Percentiles rank a stretch among this genome's conserved stretches.
Conservation (phyloP, 23 red algal genomes). For the Chondrus crispus region DNA sequence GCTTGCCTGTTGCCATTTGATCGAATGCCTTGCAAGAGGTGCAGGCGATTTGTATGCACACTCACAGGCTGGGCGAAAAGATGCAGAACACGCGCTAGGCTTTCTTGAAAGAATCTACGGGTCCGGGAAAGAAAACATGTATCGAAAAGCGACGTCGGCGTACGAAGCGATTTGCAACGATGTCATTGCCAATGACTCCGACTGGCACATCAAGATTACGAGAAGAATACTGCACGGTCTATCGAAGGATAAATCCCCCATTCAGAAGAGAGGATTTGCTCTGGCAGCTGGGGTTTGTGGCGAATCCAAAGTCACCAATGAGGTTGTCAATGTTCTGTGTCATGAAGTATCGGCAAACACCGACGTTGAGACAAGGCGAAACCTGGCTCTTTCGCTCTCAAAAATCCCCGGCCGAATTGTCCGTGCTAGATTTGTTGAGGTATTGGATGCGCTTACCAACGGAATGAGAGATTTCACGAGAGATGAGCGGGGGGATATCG, state of each 20-base stretch:
- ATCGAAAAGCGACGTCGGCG: slow-evolving; percentile 20
- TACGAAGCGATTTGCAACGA: slow-evolving; percentile 30
- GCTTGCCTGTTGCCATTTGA: slow-evolving; percentile 46
- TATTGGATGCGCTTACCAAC: not conserved
- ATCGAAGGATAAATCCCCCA: not conserved
- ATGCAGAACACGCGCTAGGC: slow-evolving; percentile 13
- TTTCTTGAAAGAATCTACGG: slow-evolving; percentile 46
- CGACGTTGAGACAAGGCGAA: slow-evolving; percentile 58
- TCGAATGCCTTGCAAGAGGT: slow-evolving; percentile 29
- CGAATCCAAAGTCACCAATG: not conserved
- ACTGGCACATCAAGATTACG: slow-evolving; percentile 38
- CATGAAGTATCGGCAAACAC: not conserved
- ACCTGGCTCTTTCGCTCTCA: slow-evolving; percentile 30
- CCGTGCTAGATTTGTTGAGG: not conserved
- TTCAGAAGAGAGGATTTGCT: slow-evolving; percentile 49
- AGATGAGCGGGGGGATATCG: slow-evolving; percentile 80
- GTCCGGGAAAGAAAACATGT: slow-evolving; percentile 56
- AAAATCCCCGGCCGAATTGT: not conserved
- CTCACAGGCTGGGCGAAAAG: slow-evolving; percentile 7
- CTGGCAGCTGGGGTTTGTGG: slow-evolving; percentile 53
- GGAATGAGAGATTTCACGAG: slow-evolving; percentile 61
- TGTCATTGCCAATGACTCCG: slow-evolving; percentile 37
- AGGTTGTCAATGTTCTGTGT: slow-evolving; percentile 27
- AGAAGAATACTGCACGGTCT: slow-evolving; percentile 36
- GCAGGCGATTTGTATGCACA: slow-evolving; percentile 2